phyloP scores from a whole-genome alignment of 169 alveolate genomes.

The Babesia bigemina region DNA sequence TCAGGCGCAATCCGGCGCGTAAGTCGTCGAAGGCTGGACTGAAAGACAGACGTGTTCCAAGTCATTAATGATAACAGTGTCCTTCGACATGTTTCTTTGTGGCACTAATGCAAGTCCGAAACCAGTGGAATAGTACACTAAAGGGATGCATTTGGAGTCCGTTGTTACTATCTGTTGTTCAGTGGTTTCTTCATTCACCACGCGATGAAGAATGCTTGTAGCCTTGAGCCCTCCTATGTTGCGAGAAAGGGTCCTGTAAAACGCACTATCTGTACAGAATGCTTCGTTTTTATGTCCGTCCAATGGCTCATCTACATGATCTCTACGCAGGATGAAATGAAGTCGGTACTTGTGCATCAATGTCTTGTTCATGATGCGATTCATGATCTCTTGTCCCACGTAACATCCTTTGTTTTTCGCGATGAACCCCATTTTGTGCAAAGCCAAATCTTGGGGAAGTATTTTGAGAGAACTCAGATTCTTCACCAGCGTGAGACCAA shows the following conservation, averaged over 20 bases:
- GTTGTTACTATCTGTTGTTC: neutral
- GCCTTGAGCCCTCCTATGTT: neutral
- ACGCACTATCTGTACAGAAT: neutral
- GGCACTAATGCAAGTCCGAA: constrained; percentile 24
- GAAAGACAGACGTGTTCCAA: neutral
- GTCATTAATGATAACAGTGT: neutral
- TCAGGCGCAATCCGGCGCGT: no score
- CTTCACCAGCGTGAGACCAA: constrained; percentile 22
- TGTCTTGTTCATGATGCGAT: constrained; percentile 66
- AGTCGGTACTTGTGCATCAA: constrained; percentile 70
- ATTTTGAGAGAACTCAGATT: constrained; percentile 21
- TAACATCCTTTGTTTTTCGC: constrained; percentile 75
- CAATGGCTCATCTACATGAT: constrained; percentile 10
- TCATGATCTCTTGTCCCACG: constrained; percentile 78
- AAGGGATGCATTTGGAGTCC: neutral
- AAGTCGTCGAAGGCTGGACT: neutral
- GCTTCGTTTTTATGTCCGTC: neutral
- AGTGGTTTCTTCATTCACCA: neutral
- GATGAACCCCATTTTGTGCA: constrained; percentile 65
- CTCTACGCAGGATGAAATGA: constrained; percentile 44
- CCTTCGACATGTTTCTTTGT: neutral
- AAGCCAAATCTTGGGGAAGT: constrained; percentile 71
- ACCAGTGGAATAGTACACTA: constrained; percentile 25
- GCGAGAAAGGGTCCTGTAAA: neutral
- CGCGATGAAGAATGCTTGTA: neutral